These are phyloP conservation scores for Exophiala spinifera DNA, from an alignment of 2,329 filamentous ascomycete genomes.

Conservation along the genomic window DNA sequence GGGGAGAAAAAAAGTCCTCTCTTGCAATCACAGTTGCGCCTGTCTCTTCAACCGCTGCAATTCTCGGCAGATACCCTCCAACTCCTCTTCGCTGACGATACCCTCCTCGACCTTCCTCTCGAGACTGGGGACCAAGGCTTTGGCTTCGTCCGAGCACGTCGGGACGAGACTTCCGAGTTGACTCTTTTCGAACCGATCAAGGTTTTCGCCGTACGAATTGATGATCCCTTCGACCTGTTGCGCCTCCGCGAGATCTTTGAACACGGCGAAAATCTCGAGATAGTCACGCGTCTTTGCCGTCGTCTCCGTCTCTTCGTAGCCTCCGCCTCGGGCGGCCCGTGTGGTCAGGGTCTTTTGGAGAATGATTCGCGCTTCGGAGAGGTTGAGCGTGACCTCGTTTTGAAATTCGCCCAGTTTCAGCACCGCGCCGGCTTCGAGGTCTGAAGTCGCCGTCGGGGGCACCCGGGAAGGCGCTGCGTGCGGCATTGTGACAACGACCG, in stretches of 20 bases:
- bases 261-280: conserved; percentile 89
- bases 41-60: conserved; percentile 67
- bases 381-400: conserved; percentile 82
- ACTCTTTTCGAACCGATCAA: conserved; percentile 90
- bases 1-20: no score
- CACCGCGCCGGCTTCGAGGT: conserved; percentile 79
- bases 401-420: conserved; percentile 93
- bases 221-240: conserved; percentile 89
- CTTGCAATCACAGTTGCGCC: conserved; percentile 21
- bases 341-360: conserved; percentile 85
- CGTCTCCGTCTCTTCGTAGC: conserved; percentile 49
- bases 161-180: conserved; percentile 80
- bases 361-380: conserved; percentile 87
- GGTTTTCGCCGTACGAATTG: conserved; percentile 66
- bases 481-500: conserved; percentile 14
- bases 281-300: conserved; percentile 87
- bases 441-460: conserved; percentile 56
- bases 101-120: conserved; percentile 72
- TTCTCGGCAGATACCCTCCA: conserved; percentile 85
- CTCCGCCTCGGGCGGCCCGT: conserved; percentile 34
- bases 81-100: conserved; percentile 63
- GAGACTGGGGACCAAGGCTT: conserved; percentile 87
- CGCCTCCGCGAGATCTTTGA: conserved; percentile 92
- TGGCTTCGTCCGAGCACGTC: conserved; percentile 90
- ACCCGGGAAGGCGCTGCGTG: conserved; percentile 29